Evolutionary conservation across 805 yeast genomes (phyloP).

Genomic region (Zygosaccharomyces bisporus): DNA sequence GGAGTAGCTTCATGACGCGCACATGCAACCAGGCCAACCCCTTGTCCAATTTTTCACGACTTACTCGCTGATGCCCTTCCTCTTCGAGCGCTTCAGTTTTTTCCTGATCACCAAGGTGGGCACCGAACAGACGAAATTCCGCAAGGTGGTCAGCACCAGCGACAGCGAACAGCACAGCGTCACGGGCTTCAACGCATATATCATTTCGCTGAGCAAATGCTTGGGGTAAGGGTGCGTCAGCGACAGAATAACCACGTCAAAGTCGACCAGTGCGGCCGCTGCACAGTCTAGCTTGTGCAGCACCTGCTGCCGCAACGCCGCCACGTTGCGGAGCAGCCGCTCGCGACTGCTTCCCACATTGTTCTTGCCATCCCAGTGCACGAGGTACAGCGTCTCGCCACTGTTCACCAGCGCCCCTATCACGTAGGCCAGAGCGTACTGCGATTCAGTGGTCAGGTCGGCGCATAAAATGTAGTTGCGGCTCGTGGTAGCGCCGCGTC

Average conservation of each 20-base stretch:
- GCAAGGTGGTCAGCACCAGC: slow-evolving; percentile 28
- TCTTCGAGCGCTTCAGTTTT: slow-evolving; percentile 31
- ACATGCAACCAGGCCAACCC: no score
- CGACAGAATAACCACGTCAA: slow-evolving; percentile 35
- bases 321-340: slow-evolving; percentile 18
- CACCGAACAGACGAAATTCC: slow-evolving; percentile 34
- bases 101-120: slow-evolving; percentile 35
- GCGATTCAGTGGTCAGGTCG: slow-evolving; percentile 79
- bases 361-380: slow-evolving; percentile 35
- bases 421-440: slow-evolving; percentile 82
- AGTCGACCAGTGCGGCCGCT: slow-evolving; percentile 25
- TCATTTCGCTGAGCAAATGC: slow-evolving; percentile 38
- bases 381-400: slow-evolving; percentile 74
- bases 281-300: slow-evolving; percentile 31
- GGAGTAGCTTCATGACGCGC: no score
- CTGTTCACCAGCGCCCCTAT: slow-evolving; percentile 80
- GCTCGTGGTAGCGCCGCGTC: slow-evolving; percentile 23
- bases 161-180: slow-evolving; percentile 31
- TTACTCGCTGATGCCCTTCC: slow-evolving; percentile 29
- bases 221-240: slow-evolving; percentile 40
- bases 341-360: slow-evolving; percentile 5
- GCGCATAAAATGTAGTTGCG: slow-evolving; percentile 71
- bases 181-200: slow-evolving; percentile 36
- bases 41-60: no score
- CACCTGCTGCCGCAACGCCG: slow-evolving; percentile 19